Percentiles rank a stretch among this genome's conserved stretches.
Conservation (phyloP, 768 basidiomycete genomes). For the Lactifluus subvellereus region DNA sequence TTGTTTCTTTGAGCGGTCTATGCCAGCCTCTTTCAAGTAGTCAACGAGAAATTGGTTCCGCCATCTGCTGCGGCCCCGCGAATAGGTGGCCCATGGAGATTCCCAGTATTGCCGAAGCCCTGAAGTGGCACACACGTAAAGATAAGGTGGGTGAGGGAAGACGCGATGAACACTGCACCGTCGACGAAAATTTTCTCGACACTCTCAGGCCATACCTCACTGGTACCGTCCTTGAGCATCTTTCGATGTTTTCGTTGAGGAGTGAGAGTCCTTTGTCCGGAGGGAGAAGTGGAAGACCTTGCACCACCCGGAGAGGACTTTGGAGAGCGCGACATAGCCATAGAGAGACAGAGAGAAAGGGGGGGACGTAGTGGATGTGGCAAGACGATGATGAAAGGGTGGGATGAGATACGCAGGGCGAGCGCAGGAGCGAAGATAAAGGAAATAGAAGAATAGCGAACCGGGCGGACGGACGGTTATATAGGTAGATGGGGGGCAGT, state of each 20-base stretch:
- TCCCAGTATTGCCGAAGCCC: conserved; percentile 76
- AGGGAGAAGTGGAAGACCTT: conserved; percentile 18
- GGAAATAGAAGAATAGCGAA: conserved; percentile 14
- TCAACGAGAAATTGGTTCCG: conserved; percentile 84
- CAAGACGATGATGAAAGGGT: not conserved
- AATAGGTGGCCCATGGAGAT: conserved; percentile 75
- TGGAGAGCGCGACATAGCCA: conserved; percentile 26
- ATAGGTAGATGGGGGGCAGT: conserved; percentile 15
- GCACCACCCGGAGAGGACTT: conserved; percentile 27
- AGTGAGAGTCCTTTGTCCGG: conserved; percentile 44
- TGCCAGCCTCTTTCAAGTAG: conserved; percentile 61
- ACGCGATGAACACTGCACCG: conserved; percentile 37
- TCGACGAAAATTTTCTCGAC: conserved; percentile 75
- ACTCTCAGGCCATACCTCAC: conserved; percentile 77
- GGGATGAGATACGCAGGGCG: not conserved
- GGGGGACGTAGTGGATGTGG: conserved; percentile 20
- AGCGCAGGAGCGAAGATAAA: not conserved
- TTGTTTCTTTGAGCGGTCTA: conserved; percentile 77
- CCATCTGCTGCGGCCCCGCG: conserved; percentile 73
- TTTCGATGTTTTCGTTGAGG: conserved; percentile 80
- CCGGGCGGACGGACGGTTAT: conserved; percentile 22
- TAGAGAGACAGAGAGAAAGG: conserved; percentile 11
- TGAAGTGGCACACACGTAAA: conserved; percentile 28
- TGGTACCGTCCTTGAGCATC: conserved; percentile 73
- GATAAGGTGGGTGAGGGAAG: not conserved